Percentiles rank a stretch among this genome's conserved stretches.
These are phyloP conservation scores for Bromus sterilis DNA, from an alignment of 176 grass and related monocot genomes.

Conservation along the genomic window DNA sequence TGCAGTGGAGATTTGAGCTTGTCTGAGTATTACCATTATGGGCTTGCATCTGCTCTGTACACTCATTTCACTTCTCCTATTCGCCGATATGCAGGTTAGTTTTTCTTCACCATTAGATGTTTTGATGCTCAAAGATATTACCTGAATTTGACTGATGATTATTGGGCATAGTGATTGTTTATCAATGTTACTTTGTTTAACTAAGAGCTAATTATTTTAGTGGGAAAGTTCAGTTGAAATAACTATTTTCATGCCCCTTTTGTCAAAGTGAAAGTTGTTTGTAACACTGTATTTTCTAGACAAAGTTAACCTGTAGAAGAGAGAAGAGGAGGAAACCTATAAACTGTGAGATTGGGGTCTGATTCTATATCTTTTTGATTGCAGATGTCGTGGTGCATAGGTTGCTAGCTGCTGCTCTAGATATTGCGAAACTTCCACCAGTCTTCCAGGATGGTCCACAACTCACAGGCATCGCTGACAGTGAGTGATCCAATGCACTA, in stretches of 20 bases:
- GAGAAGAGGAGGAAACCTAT: not conserved
- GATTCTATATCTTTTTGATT: slow-evolving; percentile 26
- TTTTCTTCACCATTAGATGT: not conserved
- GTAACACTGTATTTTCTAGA: not conserved
- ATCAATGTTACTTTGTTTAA: not conserved
- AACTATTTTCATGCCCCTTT: not conserved
- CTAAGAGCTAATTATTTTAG: slow-evolving; percentile 2
- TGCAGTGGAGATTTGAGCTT: slow-evolving; percentile 89
- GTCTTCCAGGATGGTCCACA: slow-evolving; percentile 85
- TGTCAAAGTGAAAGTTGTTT: not conserved
- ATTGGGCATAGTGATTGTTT: not conserved
- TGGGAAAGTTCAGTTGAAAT: not conserved
- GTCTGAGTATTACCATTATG: slow-evolving; percentile 92
- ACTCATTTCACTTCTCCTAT: slow-evolving; percentile 99
- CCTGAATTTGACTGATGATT: not conserved
- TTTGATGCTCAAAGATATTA: slow-evolving; percentile 7
- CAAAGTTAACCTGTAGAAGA: not conserved
- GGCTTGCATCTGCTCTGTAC: slow-evolving; percentile 84
- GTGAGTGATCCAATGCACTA: slow-evolving; percentile 45
- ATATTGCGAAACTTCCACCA: slow-evolving; percentile 90
- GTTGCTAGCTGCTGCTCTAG: slow-evolving; percentile 88
- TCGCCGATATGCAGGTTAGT: slow-evolving; percentile 94
- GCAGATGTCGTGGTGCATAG: slow-evolving; percentile 97
- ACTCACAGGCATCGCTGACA: slow-evolving; percentile 83
- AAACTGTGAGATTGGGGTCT: not conserved